phyloP scores from a whole-genome alignment of 352 stramenopile species.

The Globisporangium paddicum region DNA sequence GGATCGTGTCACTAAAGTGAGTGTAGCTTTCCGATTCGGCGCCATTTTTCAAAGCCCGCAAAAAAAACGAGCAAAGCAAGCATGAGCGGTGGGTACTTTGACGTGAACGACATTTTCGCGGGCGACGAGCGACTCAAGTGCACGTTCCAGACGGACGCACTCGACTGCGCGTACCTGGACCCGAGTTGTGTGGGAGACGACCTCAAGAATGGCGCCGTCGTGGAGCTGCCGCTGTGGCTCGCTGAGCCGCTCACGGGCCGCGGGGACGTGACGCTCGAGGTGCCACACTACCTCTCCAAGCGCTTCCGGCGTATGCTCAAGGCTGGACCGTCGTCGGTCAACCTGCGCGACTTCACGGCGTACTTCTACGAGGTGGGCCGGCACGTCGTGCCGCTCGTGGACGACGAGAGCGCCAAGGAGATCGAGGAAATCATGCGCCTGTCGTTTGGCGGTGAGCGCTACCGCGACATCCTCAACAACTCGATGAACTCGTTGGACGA shows the following conservation, averaged over 20 bases:
- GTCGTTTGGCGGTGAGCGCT: conserved; percentile 71
- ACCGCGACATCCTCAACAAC: conserved; percentile 76
- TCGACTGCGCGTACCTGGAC: conserved; percentile 74
- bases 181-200: conserved; percentile 54
- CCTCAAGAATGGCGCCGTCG: conserved; percentile 32
- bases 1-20: too few relatives aligned
- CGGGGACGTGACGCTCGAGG: conserved; percentile 49
- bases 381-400: conserved; percentile 51
- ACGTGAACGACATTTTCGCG: conserved; percentile 73
- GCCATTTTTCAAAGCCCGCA: background rate
- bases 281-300: conserved; percentile 58
- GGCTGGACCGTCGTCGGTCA: conserved; percentile 63
- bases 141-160: conserved; percentile 59
- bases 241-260: conserved; percentile 44
- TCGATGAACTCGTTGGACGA: conserved; percentile 80
- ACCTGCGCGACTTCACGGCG: conserved; percentile 69
- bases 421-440: conserved; percentile 80
- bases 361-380: conserved; percentile 72
- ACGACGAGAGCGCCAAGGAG: conserved; percentile 35
- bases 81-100: conserved; percentile 42
- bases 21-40: too few relatives aligned
- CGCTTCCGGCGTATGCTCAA: conserved; percentile 82
- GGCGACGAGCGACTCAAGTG: conserved; percentile 80
- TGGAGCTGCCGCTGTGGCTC: conserved; percentile 82
- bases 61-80: background rate